Percentiles rank a stretch among this genome's conserved stretches.
Evolutionary conservation across 495 filamentous ascomycete genomes (phyloP).

Genomic region (Aspergillus sclerotiicarbonarius): DNA sequence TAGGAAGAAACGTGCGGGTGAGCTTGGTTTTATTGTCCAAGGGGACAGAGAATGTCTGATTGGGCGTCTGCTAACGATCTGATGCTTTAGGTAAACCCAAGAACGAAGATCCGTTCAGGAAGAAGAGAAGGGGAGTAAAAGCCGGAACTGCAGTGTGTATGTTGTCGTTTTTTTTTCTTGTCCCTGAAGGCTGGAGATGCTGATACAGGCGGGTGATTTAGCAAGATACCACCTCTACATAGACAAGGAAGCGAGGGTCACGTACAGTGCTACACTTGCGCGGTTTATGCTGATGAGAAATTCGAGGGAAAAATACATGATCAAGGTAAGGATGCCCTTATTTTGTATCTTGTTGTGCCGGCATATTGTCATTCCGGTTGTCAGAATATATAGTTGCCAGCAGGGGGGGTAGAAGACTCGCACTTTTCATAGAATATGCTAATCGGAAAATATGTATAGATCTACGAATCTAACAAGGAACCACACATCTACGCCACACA

Average conservation of each 20-base stretch:
- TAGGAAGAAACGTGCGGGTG: constrained; percentile 23
- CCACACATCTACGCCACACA: constrained; percentile 48
- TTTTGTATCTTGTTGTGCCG: not conserved
- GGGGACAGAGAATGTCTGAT: no score
- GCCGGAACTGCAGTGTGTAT: not conserved
- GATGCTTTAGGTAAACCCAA: not conserved
- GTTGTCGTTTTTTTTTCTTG: not conserved
- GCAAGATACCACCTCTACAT: constrained; percentile 27
- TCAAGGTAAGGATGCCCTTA: constrained; percentile 25
- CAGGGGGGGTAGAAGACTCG: no score
- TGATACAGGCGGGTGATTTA: constrained; percentile 5
- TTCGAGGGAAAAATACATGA: constrained; percentile 26
- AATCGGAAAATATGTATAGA: constrained; percentile 27
- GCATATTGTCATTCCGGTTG: not conserved
- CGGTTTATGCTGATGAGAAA: constrained; percentile 13
- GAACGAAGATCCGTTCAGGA: constrained; percentile 6
- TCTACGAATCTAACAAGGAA: constrained; percentile 49
- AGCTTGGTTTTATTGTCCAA: not conserved
- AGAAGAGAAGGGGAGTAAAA: constrained; percentile 6
- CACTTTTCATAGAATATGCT: not conserved
- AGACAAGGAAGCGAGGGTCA: constrained; percentile 11
- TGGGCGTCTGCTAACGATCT: not conserved
- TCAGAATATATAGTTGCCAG: no score
- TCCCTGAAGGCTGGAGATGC: not conserved
- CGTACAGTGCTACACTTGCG: constrained; percentile 21